phyloP scores from a whole-genome alignment of 441 rosid species.

The Pelargonium fulgidum region DNA sequence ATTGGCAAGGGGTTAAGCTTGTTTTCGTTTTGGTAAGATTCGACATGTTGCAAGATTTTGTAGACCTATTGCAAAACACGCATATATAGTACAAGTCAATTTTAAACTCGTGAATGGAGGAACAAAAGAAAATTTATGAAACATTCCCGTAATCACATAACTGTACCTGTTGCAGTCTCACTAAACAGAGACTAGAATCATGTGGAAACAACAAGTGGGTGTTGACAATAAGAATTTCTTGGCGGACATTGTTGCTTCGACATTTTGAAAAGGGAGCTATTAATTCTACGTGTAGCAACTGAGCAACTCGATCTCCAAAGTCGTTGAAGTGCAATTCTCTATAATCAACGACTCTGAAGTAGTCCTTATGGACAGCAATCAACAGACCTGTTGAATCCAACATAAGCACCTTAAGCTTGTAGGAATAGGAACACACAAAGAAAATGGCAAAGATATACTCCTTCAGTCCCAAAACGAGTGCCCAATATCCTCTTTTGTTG shows the following conservation, averaged over 20 bases:
- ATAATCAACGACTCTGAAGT: slow-evolving; percentile 57
- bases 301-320: slow-evolving; percentile 82
- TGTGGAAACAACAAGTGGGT: slow-evolving; percentile 91
- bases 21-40: slow-evolving; percentile 67
- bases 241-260: slow-evolving; percentile 40
- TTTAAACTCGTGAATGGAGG: no score
- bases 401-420: slow-evolving; percentile 10
- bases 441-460: neutral
- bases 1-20: slow-evolving; percentile 64
- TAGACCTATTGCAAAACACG: slow-evolving; percentile 42
- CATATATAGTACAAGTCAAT: neutral
- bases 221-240: slow-evolving; percentile 71
- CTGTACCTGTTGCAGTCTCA: slow-evolving; percentile 58
- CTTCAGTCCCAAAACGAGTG: no score
- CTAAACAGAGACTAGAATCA: slow-evolving; percentile 63
- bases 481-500: no score
- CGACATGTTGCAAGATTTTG: slow-evolving; percentile 71
- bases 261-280: slow-evolving; percentile 43
- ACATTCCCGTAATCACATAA: no score
- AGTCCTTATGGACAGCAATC: slow-evolving; percentile 70
- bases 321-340: slow-evolving; percentile 66
- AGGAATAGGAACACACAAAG: slow-evolving; percentile 3
- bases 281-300: slow-evolving; percentile 69
- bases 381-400: slow-evolving; percentile 44
- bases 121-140: neutral